These are phyloP conservation scores for Arthrobotrys sinensis DNA, from an alignment of 2,329 filamentous ascomycete species.

Conservation along the genomic window DNA sequence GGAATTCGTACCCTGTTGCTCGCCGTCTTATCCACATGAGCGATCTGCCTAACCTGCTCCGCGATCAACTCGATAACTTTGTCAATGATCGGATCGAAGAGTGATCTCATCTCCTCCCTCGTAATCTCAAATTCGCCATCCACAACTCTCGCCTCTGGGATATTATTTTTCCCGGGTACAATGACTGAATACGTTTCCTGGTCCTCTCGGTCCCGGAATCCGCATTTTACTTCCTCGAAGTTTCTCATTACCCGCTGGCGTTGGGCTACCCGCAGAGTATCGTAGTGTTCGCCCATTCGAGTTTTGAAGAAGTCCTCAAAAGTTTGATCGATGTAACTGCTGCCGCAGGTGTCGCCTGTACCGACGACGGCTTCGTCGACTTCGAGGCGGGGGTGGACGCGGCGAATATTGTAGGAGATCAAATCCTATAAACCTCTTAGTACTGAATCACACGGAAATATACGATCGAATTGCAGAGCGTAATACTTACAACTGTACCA, in stretches of 20 bases:
- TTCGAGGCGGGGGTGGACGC: slow-evolving; percentile 69
- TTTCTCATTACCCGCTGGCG: slow-evolving; percentile 67
- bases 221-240: slow-evolving; percentile 68
- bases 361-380: slow-evolving; percentile 71
- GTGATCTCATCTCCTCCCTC: slow-evolving; percentile 44
- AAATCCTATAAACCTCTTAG: slow-evolving; percentile 66
- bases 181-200: slow-evolving; percentile 52
- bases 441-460: too few species aligned
- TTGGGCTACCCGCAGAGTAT: slow-evolving; percentile 68
- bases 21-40: slow-evolving; percentile 9
- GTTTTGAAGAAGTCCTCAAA: slow-evolving; percentile 70
- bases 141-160: slow-evolving; percentile 48
- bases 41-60: slow-evolving; percentile 52
- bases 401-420: slow-evolving; percentile 72
- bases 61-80: slow-evolving; percentile 54
- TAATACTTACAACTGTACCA: slow-evolving; percentile 82
- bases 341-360: slow-evolving; percentile 71
- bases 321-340: slow-evolving; percentile 70
- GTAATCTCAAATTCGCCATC: slow-evolving; percentile 58
- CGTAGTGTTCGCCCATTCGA: slow-evolving; percentile 68
- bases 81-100: slow-evolving; percentile 52
- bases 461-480: too few species aligned
- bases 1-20: slow-evolving; percentile 37
- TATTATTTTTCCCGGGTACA: slow-evolving; percentile 53
- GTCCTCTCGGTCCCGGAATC: slow-evolving; percentile 53